phyloP scores from a whole-genome alignment of 1,139 yeast species.

The Lizanozyma gosingica region DNA sequence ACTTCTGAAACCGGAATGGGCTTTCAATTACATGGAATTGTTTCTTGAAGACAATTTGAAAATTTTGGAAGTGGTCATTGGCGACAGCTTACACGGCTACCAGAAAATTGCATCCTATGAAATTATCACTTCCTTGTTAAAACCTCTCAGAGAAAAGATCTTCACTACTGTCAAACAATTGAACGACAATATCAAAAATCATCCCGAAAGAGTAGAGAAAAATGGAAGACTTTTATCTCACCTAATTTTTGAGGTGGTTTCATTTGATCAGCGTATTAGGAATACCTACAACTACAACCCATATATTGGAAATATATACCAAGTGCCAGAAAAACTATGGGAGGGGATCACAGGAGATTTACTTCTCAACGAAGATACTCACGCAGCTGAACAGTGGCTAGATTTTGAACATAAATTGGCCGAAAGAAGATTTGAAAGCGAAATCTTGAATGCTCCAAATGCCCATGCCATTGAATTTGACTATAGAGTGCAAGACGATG shows the following conservation, averaged over 20 bases:
- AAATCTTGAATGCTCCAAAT: slow-evolving; percentile 42
- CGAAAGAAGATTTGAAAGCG: slow-evolving; percentile 42
- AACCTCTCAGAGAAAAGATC: slow-evolving; percentile 43
- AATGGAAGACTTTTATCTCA: slow-evolving; percentile 50
- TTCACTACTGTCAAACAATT: slow-evolving; percentile 17
- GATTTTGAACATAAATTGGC: slow-evolving; percentile 54
- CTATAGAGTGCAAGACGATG: slow-evolving; percentile 28
- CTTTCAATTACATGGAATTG: slow-evolving; percentile 46
- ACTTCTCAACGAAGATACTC: slow-evolving; percentile 25
- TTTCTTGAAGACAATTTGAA: slow-evolving; percentile 38
- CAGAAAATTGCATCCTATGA: slow-evolving; percentile 33
- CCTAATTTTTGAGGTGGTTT: slow-evolving; percentile 47
- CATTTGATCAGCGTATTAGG: slow-evolving; percentile 49
- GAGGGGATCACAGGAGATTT: slow-evolving; percentile 52
- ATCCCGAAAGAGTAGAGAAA: slow-evolving; percentile 21
- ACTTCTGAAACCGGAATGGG: slow-evolving; percentile 74
- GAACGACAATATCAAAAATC: slow-evolving; percentile 19
- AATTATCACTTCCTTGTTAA: slow-evolving; percentile 46
- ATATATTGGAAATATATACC: slow-evolving; percentile 20
- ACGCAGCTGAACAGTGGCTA: slow-evolving; percentile 56
- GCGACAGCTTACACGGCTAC: slow-evolving; percentile 18
- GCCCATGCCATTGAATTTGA: slow-evolving; percentile 60
- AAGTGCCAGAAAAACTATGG: slow-evolving; percentile 37
- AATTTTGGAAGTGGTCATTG: slow-evolving; percentile 25
- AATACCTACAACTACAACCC: slow-evolving; percentile 51